Percentiles rank a stretch among this genome's conserved stretches.
Conservation (phyloP, 371 early-diverging fungal species). For the Circinella minor region DNA sequence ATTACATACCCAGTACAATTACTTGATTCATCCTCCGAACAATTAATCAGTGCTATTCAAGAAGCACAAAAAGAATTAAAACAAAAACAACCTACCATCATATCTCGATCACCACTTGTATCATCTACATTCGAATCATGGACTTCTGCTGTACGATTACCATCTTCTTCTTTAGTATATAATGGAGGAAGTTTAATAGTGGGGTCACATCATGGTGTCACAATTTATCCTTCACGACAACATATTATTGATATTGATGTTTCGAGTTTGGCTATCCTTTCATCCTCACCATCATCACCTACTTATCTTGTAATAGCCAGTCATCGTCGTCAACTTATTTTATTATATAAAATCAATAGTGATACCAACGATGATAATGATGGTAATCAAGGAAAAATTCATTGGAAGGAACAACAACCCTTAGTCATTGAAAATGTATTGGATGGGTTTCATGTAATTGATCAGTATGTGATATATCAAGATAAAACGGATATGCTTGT, state of each 20-base stretch:
- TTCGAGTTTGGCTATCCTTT: not conserved
- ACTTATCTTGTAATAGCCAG: not conserved
- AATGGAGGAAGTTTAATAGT: not conserved
- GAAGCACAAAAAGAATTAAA: not conserved
- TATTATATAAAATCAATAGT: not conserved
- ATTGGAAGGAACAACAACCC: not conserved
- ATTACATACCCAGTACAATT: slow-evolving; percentile 1
- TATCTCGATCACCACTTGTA: not conserved
- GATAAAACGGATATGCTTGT: not conserved
- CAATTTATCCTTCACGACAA: not conserved
- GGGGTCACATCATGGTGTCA: not conserved
- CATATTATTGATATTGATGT: not conserved
- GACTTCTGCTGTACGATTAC: not conserved
- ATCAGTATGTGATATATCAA: not conserved
- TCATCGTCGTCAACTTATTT: not conserved
- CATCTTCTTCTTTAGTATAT: not conserved
- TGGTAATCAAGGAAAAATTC: not conserved
- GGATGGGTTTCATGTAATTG: not conserved
- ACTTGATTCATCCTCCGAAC: not conserved
- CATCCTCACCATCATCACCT: not conserved
- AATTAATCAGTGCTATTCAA: not conserved
- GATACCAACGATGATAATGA: too few relatives aligned
- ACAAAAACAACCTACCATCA: not conserved
- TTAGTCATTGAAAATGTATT: not conserved
- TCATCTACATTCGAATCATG: not conserved